phyloP scores from a whole-genome alignment of 805 yeast genomes.

The Candida pseudoglaebosa region DNA sequence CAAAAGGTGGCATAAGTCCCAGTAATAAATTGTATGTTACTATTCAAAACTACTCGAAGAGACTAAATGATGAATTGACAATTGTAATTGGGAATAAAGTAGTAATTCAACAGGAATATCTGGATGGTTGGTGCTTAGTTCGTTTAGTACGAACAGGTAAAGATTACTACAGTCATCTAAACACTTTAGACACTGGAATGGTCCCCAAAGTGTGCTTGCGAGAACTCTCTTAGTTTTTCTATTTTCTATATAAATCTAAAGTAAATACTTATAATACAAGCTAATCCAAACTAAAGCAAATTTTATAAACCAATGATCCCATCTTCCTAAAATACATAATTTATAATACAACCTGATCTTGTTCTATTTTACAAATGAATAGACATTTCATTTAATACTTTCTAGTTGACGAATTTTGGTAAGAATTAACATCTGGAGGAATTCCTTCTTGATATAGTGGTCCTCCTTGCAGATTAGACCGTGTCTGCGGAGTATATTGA shows the following conservation, averaged over 20 bases:
- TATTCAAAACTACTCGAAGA: slow-evolving; percentile 22
- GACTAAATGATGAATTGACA: slow-evolving; percentile 31
- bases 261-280: slow-evolving; percentile 5
- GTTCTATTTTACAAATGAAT: not conserved
- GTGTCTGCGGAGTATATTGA: slow-evolving; percentile 10
- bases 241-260: not conserved
- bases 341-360: not conserved
- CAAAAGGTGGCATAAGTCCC: slow-evolving; percentile 2
- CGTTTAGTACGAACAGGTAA: slow-evolving; percentile 10
- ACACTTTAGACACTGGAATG: slow-evolving; percentile 21
- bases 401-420: slow-evolving; percentile 4
- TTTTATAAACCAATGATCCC: not conserved
- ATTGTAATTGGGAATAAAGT: slow-evolving; percentile 29
- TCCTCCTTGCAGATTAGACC: slow-evolving; percentile 4
- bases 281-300: slow-evolving; percentile 9
- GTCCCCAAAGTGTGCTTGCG: slow-evolving; percentile 30
- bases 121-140: slow-evolving; percentile 40
- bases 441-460: slow-evolving; percentile 4
- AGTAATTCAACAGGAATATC: slow-evolving; percentile 17
- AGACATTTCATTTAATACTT: slow-evolving; percentile 1
- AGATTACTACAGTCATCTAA: slow-evolving; percentile 3
- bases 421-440: slow-evolving; percentile 9
- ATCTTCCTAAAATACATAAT: not conserved
- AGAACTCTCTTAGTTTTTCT: slow-evolving; percentile 6
- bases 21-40: slow-evolving; percentile 16